Conservation (phyloP, 805 yeast genomes). For the Monosporozyma unispora region DNA sequence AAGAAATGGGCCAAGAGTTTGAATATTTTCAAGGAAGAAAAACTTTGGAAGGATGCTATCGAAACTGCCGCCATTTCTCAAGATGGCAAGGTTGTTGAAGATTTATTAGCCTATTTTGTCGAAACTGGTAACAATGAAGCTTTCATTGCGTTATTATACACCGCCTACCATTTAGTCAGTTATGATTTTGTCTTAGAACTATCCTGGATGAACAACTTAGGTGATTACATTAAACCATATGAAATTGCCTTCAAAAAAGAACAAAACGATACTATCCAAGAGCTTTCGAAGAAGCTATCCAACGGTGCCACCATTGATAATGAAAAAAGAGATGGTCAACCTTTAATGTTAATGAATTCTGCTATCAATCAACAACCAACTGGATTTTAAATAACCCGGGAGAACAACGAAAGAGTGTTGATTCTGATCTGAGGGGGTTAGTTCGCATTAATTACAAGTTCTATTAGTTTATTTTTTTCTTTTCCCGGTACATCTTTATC, state of each 20-base stretch:
- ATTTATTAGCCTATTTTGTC: constrained; percentile 80
- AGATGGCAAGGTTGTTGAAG: constrained; percentile 76
- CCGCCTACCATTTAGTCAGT: constrained; percentile 71
- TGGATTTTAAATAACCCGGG: constrained; percentile 43
- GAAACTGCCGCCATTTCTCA: constrained; percentile 82
- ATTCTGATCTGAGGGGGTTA: constrained; percentile 5
- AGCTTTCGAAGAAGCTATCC: constrained; percentile 63
- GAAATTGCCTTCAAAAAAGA: constrained; percentile 77
- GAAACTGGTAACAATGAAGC: constrained; percentile 96
- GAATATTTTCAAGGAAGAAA: constrained; percentile 80
- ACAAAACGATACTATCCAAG: constrained; percentile 56
- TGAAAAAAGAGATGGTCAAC: constrained; percentile 48
- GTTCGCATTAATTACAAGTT: neutral
- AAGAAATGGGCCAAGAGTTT: constrained; percentile 90
- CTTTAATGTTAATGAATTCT: constrained; percentile 78
- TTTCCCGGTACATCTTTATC: neutral
- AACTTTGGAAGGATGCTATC: constrained; percentile 90
- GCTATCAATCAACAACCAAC: constrained; percentile 63
- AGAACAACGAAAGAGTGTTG: neutral
- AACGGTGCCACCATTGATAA: constrained; percentile 45
- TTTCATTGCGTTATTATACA: constrained; percentile 78
- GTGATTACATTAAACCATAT: constrained; percentile 85
- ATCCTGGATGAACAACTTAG: constrained; percentile 81
- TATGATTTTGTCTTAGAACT: constrained; percentile 82
- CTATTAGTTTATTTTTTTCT: neutral